These are phyloP conservation scores for Apiotrichum gracile DNA, from an alignment of 1,284 basidiomycete species.

Conservation along the genomic window DNA sequence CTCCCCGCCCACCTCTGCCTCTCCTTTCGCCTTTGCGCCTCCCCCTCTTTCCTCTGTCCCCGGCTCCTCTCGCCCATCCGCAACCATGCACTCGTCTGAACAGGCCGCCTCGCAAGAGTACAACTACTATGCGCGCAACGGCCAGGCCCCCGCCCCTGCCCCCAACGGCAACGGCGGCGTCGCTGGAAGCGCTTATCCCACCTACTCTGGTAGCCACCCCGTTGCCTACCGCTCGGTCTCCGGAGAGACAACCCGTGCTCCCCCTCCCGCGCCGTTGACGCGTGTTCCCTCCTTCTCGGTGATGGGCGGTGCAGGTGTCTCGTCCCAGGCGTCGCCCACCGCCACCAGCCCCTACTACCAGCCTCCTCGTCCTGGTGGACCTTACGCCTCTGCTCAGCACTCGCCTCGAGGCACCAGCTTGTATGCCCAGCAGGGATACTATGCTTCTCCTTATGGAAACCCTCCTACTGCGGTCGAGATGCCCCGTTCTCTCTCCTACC, in stretches of 20 bases:
- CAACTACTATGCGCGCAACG: slow-evolving; percentile 12
- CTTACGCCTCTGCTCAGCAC: slow-evolving; percentile 10
- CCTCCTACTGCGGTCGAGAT: slow-evolving; percentile 30
- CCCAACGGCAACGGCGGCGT: slow-evolving; percentile 8
- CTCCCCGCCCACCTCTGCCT: slow-evolving; percentile 32
- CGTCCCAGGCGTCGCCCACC: slow-evolving; percentile 10
- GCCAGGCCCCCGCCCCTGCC: slow-evolving; percentile 3
- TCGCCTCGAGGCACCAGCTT: slow-evolving; percentile 10
- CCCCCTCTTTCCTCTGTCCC: slow-evolving; percentile 31
- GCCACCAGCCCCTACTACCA: slow-evolving; percentile 16
- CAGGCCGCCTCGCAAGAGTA: slow-evolving; percentile 20
- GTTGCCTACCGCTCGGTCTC: slow-evolving; percentile 38
- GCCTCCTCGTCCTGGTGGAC: slow-evolving; percentile 10
- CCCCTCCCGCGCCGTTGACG: slow-evolving; percentile 19
- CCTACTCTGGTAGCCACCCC: slow-evolving; percentile 25
- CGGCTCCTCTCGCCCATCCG: slow-evolving; percentile 19
- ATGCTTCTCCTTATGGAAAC: slow-evolving; percentile 18
- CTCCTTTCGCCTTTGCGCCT: slow-evolving; percentile 42
- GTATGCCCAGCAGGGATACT: slow-evolving; percentile 13
- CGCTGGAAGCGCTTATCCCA: slow-evolving; percentile 20
- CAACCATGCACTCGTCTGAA: slow-evolving; percentile 32
- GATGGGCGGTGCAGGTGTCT: slow-evolving; percentile 1
- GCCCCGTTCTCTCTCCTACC: slow-evolving; percentile 42
- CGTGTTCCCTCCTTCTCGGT: slow-evolving; percentile 10
- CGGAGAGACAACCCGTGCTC: slow-evolving; percentile 24